phyloP scores from a whole-genome alignment of 2,329 filamentous ascomycete genomes.

The Apiospora arundinis region DNA sequence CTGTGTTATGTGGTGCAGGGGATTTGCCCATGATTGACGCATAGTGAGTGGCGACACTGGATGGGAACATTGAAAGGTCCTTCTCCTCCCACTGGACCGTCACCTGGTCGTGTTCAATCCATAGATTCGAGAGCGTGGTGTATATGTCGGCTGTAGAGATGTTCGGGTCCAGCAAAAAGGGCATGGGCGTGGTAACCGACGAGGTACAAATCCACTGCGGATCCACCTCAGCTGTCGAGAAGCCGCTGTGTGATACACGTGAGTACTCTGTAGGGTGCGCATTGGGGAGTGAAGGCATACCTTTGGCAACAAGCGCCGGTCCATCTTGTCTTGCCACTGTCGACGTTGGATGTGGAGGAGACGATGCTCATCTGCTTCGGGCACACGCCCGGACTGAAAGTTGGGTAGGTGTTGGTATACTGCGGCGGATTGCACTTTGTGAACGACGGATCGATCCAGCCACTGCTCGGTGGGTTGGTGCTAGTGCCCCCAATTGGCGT shows the following conservation, averaged over 20 bases:
- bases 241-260: constrained; percentile 32
- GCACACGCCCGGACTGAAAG: constrained; percentile 40
- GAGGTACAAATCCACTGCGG: constrained; percentile 36
- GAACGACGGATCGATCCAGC: constrained; percentile 41
- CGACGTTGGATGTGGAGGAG: constrained; percentile 26
- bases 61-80: constrained; percentile 34
- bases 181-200: constrained; percentile 35
- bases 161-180: constrained; percentile 38
- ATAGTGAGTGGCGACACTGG: constrained; percentile 32
- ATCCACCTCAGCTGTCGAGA: constrained; percentile 31
- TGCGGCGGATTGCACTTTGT: constrained; percentile 37
- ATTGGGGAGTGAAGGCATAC: constrained; percentile 24
- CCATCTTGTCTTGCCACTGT: constrained; percentile 33
- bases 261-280: background rate
- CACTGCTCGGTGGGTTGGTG: constrained; percentile 36
- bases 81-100: constrained; percentile 37
- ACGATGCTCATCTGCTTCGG: constrained; percentile 37
- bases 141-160: constrained; percentile 39
- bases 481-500: constrained; percentile 30
- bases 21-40: constrained; percentile 36
- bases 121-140: constrained; percentile 35
- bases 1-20: background rate
- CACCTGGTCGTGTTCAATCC: constrained; percentile 39
- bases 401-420: constrained; percentile 34
- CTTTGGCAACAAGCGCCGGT: constrained; percentile 39